phyloP scores from a whole-genome alignment of 2,329 filamentous ascomycete species.

The Calonectria honghensis region DNA sequence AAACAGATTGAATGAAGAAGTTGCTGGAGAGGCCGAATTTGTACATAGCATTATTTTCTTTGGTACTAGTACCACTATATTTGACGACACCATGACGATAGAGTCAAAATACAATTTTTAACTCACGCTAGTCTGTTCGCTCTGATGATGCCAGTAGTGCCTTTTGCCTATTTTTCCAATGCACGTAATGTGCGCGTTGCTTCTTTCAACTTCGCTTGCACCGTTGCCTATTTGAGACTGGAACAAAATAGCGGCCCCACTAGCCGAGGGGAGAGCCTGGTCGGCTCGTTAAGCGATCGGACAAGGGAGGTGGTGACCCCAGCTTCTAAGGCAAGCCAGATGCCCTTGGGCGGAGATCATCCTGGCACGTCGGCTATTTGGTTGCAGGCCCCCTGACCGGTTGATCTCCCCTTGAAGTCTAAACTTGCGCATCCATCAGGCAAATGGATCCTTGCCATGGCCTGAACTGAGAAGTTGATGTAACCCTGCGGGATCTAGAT shows the following conservation, averaged over 20 bases:
- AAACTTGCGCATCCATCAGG: slow-evolving; percentile 25
- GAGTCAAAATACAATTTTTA: slow-evolving; percentile 36
- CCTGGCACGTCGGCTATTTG: neutral
- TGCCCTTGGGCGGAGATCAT: slow-evolving; percentile 5
- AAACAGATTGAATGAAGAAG: neutral
- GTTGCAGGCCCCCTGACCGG: slow-evolving; percentile 8
- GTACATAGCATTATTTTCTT: slow-evolving; percentile 25
- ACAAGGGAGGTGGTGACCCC: slow-evolving; percentile 18
- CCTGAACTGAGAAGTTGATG: slow-evolving; percentile 26
- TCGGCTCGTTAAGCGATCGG: slow-evolving; percentile 15
- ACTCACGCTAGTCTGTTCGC: neutral
- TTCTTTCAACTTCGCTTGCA: slow-evolving; percentile 14
- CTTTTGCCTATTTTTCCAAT: neutral
- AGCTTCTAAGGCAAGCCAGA: slow-evolving; percentile 13
- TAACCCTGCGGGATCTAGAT: slow-evolving; percentile 23
- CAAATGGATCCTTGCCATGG: slow-evolving; percentile 2
- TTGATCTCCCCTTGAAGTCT: slow-evolving; percentile 24
- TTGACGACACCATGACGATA: slow-evolving; percentile 24
- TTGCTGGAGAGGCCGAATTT: neutral
- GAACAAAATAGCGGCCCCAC: slow-evolving; percentile 11
- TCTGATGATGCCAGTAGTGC: too few species aligned
- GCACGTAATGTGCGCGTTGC: slow-evolving; percentile 3
- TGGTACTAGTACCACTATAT: slow-evolving; percentile 27
- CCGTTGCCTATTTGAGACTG: slow-evolving; percentile 28
- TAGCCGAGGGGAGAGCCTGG: neutral